These are phyloP conservation scores for Boletus patriciae DNA, from an alignment of 768 basidiomycete genomes.

Conservation along the genomic window DNA sequence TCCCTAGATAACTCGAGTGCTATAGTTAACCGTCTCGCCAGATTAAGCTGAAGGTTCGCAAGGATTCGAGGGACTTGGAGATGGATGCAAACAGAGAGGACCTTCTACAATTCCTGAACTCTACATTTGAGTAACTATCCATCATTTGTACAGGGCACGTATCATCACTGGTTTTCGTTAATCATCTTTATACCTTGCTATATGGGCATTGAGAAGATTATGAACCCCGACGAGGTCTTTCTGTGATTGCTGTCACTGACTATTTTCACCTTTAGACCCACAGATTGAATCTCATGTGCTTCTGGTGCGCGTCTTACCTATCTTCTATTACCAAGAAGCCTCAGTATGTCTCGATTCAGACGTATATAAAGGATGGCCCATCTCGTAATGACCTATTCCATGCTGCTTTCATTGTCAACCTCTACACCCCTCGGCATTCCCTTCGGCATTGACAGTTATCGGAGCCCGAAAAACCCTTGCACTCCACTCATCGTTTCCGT, in stretches of 20 bases:
- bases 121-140: slow-evolving; percentile 37
- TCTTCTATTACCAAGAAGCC: background rate
- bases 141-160: background rate
- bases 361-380: background rate
- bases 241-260: background rate
- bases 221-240: no score
- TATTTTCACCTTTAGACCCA: background rate
- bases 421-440: no score
- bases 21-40: slow-evolving; percentile 18
- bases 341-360: background rate
- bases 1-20: background rate
- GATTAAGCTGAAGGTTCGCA: slow-evolving; percentile 67
- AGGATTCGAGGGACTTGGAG: slow-evolving; percentile 55
- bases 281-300: background rate
- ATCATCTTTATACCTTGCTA: background rate
- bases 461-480: background rate
- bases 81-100: slow-evolving; percentile 56
- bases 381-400: background rate
- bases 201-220: background rate
- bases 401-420: background rate
- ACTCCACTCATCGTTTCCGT: background rate
- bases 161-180: background rate
- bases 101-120: slow-evolving; percentile 56
- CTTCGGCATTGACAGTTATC: background rate
- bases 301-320: background rate